Conservation (phyloP, 2,329 filamentous ascomycete species). For the Aspergillus sp. region DNA sequence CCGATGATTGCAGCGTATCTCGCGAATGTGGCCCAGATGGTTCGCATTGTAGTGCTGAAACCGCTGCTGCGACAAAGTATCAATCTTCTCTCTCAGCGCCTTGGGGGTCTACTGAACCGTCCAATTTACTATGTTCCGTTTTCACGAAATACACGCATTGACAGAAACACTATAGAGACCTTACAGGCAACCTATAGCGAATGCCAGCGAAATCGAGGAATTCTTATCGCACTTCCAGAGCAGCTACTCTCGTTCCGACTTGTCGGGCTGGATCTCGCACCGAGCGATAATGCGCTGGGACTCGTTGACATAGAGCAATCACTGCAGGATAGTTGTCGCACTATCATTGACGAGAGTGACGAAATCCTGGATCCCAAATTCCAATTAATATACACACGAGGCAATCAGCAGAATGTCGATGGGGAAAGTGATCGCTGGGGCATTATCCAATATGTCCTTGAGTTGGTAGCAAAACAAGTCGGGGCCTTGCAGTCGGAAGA, state of each 20-base stretch:
- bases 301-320: conserved; percentile 2
- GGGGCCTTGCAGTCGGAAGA: conserved; percentile 2
- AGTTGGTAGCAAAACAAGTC: conserved; percentile 2
- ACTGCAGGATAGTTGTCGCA: conserved; percentile 39
- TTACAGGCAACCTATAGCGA: conserved; percentile 44
- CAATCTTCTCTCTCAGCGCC: conserved; percentile 54
- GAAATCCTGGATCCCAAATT: conserved; percentile 61
- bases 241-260: conserved; percentile 66
- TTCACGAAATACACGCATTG: conserved; percentile 48
- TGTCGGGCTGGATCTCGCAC: no score
- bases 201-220: conserved; percentile 45
- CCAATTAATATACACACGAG: conserved; percentile 63
- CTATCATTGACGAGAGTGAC: conserved; percentile 65
- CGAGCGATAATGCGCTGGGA: neutral
- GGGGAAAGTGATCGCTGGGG: conserved; percentile 23
- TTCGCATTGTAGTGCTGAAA: conserved; percentile 61
- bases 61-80: conserved; percentile 62
- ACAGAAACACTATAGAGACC: conserved; percentile 23
- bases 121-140: conserved; percentile 61
- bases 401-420: conserved; percentile 50
- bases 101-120: conserved; percentile 58
- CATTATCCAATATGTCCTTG: neutral
- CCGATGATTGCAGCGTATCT: neutral
- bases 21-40: conserved; percentile 36
- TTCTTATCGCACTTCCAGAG: conserved; percentile 63